Conservation (phyloP, 331 rosid genomes). For the Rhamnella rubrinervis region DNA sequence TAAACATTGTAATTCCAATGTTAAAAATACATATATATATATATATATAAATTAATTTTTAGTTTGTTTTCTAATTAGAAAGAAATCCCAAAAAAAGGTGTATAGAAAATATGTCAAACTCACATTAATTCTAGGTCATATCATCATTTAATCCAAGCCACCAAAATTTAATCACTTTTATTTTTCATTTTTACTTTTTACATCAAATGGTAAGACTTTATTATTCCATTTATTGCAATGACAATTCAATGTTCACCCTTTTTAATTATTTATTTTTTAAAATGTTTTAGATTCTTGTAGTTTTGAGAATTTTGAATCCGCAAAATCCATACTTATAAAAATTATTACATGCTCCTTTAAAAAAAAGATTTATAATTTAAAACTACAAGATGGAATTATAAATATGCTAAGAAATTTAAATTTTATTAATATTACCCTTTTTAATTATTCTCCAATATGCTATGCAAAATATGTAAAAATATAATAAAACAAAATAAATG, state of each 20-base stretch:
- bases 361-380: no score
- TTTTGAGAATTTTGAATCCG: not conserved
- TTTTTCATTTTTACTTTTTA: not conserved
- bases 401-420: no score
- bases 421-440: constrained; percentile 2
- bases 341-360: no score
- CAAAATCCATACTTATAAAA: not conserved
- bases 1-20: no score
- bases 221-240: not conserved
- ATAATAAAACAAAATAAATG: no score
- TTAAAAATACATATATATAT: no score
- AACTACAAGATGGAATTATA: no score
- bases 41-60: no score
- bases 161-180: not conserved
- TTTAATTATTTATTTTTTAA: not conserved
- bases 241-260: not conserved
- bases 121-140: not conserved
- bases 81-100: not conserved
- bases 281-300: not conserved
- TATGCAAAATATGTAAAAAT: no score
- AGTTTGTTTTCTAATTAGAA: no score
- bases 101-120: not conserved
- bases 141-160: constrained; percentile 1
- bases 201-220: not conserved
- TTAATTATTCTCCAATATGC: not conserved